phyloP scores from a whole-genome alignment of 305 asterid genomes.

The Solanum chacoense region DNA sequence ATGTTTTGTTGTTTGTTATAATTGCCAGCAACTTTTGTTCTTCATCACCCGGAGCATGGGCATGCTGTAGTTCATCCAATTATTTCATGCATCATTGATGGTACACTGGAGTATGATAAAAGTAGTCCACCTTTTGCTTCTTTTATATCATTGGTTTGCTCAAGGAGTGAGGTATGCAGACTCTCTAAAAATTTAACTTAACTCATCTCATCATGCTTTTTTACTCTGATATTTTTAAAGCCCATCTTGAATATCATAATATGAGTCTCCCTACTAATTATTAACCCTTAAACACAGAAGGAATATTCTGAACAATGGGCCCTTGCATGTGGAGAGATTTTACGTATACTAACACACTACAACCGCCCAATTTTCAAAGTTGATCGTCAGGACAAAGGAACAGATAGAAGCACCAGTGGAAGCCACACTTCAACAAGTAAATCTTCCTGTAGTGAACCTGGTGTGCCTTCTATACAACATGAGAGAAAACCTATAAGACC shows the following conservation, averaged over 20 bases:
- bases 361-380: constrained; percentile 84
- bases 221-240: neutral
- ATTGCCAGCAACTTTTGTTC: constrained; percentile 87
- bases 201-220: neutral
- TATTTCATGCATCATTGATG: constrained; percentile 85
- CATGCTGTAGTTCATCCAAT: constrained; percentile 93
- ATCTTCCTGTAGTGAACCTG: constrained; percentile 33
- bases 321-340: constrained; percentile 95
- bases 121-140: constrained; percentile 84
- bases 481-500: constrained; percentile 90
- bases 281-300: constrained; percentile 36
- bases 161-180: constrained; percentile 57
- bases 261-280: constrained; percentile 1
- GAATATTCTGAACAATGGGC: constrained; percentile 99
- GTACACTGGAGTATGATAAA: constrained; percentile 67
- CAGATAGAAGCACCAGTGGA: constrained; percentile 69
- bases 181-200: neutral
- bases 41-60: constrained; percentile 99
- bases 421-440: constrained; percentile 74
- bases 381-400: constrained; percentile 50
- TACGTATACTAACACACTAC: constrained; percentile 87
- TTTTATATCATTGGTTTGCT: constrained; percentile 83
- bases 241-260: neutral
- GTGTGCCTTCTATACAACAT: constrained; percentile 34
- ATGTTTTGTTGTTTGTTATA: constrained; percentile 15